Base-by-base conservation (phyloP, 176 grass and related monocot genomes). In the Aegilops tauschii region DNA sequence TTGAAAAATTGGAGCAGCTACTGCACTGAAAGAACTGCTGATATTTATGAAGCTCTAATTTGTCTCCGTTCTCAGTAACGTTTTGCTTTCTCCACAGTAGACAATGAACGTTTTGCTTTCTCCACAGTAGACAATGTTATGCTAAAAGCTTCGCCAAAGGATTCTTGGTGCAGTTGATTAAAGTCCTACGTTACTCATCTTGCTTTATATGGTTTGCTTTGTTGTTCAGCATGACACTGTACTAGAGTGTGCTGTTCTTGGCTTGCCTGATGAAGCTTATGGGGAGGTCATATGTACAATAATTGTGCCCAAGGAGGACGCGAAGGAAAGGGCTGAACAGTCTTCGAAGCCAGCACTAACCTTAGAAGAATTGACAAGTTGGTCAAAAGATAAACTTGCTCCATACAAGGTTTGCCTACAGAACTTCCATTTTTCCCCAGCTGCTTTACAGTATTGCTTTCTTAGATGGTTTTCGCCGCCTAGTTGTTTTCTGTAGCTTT, bases 361-460 rank as follows among this genome's bases (percentile, higher is more conserved):
- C 58, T 91, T 98, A 84, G 86, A 94, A 88, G 92, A 80, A 62
- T 89, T 98, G 76, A 71, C 84, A 39, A 89, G 65, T 83, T 98
- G 96, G 96, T 90, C 93, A 6, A 95, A 92, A 86, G 90, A 98
- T 83, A 98, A 82, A 80, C 88, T 98, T 81, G 96, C 96, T 88
- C 96, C 96, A 88, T 95, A 98, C 74, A 98, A 98, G 96, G 96
- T 98, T 87, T 84, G 76, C 45, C 58, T 65, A 62, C 37, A 87
- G 18, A 14, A 76, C 77, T 86, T 35, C 12, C 13, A 18, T 39
- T 70, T 80, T 74, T 18, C 12, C 14, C 27, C 36, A 32, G 47
- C 30, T 27, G 31, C 82, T 78, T 52, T 82, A 58, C 5, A 32
- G 8, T 17, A 82, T 75, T 35, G 6, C 8, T 30, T 64, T 40